Conservation (phyloP, 805 yeast species). For the Teunomyces lycoperdinae region DNA sequence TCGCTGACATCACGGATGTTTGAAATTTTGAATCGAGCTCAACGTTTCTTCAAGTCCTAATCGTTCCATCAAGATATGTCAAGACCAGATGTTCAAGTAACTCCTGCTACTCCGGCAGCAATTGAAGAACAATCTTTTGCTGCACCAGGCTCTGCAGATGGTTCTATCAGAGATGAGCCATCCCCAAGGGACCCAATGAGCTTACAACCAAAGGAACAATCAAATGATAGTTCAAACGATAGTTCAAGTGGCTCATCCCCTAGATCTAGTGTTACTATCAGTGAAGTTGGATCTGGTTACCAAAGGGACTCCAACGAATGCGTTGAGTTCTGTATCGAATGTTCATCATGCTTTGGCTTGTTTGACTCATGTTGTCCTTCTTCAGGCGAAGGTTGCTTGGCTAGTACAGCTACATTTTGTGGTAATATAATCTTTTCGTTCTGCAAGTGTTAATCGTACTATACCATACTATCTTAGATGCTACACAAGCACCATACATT, state of each 20-base stretch:
- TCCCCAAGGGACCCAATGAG: constrained; percentile 3
- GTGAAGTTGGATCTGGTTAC: constrained; percentile 33
- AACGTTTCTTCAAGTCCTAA: not conserved
- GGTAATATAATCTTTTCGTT: constrained; percentile 35
- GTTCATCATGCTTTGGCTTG: constrained; percentile 37
- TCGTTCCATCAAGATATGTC: not conserved
- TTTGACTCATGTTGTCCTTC: constrained; percentile 41
- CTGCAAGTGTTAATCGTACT: constrained; percentile 24
- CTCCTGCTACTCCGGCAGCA: not conserved
- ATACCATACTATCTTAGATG: no score
- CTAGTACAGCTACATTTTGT: constrained; percentile 32
- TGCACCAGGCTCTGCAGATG: not conserved
- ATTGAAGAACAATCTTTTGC: not conserved
- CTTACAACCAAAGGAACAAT: not conserved
- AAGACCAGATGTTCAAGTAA: constrained; percentile 1
- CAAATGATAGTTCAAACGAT: constrained; percentile 2
- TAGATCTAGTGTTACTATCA: constrained; percentile 19
- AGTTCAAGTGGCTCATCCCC: not conserved
- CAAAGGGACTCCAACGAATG: constrained; percentile 39
- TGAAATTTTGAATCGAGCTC: not conserved
- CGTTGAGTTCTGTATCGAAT: constrained; percentile 40
- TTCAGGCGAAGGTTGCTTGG: constrained; percentile 39
- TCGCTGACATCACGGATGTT: not conserved
- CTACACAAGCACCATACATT: no score
- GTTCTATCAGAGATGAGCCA: constrained; percentile 5